Conservation (phyloP, 2,329 filamentous ascomycete genomes). For the Calonectria hongkongensis region DNA sequence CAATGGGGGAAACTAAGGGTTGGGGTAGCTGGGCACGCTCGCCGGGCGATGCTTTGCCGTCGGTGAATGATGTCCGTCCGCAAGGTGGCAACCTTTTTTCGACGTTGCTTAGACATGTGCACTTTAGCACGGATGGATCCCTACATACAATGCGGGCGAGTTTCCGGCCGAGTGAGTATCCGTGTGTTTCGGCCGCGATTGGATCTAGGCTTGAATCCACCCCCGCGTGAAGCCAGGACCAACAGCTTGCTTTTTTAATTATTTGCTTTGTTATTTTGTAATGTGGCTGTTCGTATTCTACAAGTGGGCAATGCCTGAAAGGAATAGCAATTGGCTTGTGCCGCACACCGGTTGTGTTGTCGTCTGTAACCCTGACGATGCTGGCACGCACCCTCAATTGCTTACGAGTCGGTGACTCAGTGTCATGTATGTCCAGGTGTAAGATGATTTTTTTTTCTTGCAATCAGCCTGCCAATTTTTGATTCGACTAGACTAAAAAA, state of each 20-base stretch:
- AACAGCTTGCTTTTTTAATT: background rate
- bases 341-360: background rate
- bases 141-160: background rate
- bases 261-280: no score
- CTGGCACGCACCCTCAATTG: background rate
- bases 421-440: background rate
- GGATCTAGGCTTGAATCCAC: background rate
- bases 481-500: conserved; percentile 17
- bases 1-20: conserved; percentile 6
- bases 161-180: conserved; percentile 16
- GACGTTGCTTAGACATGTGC: conserved; percentile 1
- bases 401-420: conserved; percentile 11
- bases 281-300: background rate
- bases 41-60: conserved; percentile 2
- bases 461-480: conserved; percentile 12
- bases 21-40: background rate
- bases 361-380: background rate
- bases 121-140: background rate
- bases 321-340: background rate
- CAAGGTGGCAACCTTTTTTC: conserved; percentile 22
- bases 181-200: conserved; percentile 18
- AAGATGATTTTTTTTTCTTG: background rate
- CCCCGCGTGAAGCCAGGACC: background rate
- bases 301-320: background rate
- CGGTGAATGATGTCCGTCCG: conserved; percentile 24